Conservation (phyloP, 129 eudicot species). For the Saposhnikovia divaricata region DNA sequence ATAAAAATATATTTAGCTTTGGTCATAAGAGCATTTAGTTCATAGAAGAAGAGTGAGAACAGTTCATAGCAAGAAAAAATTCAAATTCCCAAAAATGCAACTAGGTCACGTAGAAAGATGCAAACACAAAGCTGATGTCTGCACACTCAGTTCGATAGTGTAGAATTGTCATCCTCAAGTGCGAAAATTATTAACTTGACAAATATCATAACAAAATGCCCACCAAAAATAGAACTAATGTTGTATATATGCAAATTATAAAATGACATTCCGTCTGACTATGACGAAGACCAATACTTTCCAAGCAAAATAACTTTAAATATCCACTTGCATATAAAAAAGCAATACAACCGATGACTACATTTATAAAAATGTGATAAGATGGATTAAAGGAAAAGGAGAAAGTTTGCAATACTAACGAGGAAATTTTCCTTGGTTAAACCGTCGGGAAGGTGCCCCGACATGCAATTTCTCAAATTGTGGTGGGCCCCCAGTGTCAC, state of each 20-base stretch:
- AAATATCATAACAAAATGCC: background rate
- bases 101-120: background rate
- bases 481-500: conserved; percentile 60
- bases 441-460: conserved; percentile 32
- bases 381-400: background rate
- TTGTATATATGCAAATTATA: background rate
- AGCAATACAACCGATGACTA: background rate
- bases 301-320: background rate
- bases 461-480: conserved; percentile 78
- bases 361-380: background rate
- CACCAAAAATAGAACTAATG: background rate
- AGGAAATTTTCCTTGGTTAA: conserved; percentile 33
- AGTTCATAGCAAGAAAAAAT: background rate
- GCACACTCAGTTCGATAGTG: background rate
- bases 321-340: background rate
- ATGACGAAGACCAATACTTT: background rate
- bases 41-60: background rate
- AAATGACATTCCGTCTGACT: background rate
- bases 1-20: background rate
- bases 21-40: background rate
- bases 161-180: background rate
- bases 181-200: background rate
- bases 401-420: conserved; percentile 24
- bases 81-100: background rate
- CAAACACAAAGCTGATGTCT: background rate